Percentiles rank a stretch among this genome's conserved stretches.
phyloP scores from a whole-genome alignment of 2,329 filamentous ascomycete species.

The Ascochyta pisi region DNA sequence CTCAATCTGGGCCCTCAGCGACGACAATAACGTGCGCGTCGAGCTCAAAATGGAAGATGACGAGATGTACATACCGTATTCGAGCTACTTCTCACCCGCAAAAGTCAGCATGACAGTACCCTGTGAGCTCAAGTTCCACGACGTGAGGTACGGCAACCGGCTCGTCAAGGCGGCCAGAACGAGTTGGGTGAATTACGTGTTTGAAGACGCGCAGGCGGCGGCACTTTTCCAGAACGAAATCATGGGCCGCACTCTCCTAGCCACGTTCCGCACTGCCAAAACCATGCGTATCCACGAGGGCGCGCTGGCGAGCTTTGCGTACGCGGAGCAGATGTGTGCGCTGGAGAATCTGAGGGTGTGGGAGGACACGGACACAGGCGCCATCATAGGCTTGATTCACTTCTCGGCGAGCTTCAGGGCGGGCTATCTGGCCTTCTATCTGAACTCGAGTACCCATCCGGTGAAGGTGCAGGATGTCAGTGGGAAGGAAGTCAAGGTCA shows the following conservation, averaged over 20 bases:
- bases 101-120: conserved; percentile 53
- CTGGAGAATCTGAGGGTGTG: conserved; percentile 57
- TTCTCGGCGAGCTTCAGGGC: conserved; percentile 53
- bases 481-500: conserved; percentile 49
- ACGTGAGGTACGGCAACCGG: conserved; percentile 43
- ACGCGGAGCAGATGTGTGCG: conserved; percentile 58
- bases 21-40: conserved; percentile 51
- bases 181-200: conserved; percentile 56
- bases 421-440: conserved; percentile 55
- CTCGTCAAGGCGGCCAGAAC: conserved; percentile 48
- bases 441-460: conserved; percentile 49
- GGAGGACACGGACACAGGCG: conserved; percentile 53
- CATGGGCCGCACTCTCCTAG: conserved; percentile 54
- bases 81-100: conserved; percentile 54
- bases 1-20: conserved; percentile 55
- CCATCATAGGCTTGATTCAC: conserved; percentile 54
- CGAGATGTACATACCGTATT: conserved; percentile 54
- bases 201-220: conserved; percentile 44
- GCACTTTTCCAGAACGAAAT: conserved; percentile 55
- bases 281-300: conserved; percentile 56
- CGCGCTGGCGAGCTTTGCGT: conserved; percentile 50
- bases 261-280: conserved; percentile 52
- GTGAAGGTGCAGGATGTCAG: conserved; percentile 53
- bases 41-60: conserved; percentile 53
- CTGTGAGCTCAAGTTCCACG: conserved; percentile 51